phyloP scores from a whole-genome alignment of 441 rosid genomes.

The Raphanus hybrid region DNA sequence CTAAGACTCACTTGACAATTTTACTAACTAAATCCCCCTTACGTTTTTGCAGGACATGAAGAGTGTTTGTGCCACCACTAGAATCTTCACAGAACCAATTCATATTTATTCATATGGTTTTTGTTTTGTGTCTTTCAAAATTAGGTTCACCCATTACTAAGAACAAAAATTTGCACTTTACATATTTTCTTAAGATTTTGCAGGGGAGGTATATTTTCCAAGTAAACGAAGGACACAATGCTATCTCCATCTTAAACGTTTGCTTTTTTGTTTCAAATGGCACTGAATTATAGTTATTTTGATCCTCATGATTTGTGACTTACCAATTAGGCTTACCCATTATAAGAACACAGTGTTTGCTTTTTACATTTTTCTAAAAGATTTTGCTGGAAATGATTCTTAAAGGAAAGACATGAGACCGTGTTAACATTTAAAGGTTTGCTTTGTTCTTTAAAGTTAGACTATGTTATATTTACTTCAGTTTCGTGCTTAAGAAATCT shows the following conservation, averaged over 20 bases:
- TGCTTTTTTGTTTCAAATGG: too few relatives aligned
- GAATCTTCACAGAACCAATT: not conserved
- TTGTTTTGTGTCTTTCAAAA: too few relatives aligned
- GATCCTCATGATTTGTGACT: not conserved
- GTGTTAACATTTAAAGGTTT: not conserved
- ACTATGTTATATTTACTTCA: not conserved
- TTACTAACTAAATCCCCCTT: not conserved
- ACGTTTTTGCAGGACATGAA: not conserved
- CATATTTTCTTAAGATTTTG: too few relatives aligned
- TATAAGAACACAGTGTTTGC: not conserved
- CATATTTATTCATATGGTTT: not conserved
- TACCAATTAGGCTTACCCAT: not conserved
- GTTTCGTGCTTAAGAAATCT: not conserved
- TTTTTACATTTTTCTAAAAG: not conserved
- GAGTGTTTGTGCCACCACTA: not conserved
- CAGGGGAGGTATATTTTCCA: too few relatives aligned
- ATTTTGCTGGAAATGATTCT: not conserved
- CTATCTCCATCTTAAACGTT: too few relatives aligned
- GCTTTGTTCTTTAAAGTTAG: not conserved
- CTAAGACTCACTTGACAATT: not conserved
- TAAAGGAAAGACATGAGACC: too few relatives aligned
- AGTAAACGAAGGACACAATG: too few relatives aligned
- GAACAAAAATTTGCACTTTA: too few relatives aligned
- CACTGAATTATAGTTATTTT: too few relatives aligned
- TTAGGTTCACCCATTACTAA: too few relatives aligned